These are phyloP conservation scores for Digitaria exilis DNA, from an alignment of 202 grass and related monocot species.

Conservation along the genomic window DNA sequence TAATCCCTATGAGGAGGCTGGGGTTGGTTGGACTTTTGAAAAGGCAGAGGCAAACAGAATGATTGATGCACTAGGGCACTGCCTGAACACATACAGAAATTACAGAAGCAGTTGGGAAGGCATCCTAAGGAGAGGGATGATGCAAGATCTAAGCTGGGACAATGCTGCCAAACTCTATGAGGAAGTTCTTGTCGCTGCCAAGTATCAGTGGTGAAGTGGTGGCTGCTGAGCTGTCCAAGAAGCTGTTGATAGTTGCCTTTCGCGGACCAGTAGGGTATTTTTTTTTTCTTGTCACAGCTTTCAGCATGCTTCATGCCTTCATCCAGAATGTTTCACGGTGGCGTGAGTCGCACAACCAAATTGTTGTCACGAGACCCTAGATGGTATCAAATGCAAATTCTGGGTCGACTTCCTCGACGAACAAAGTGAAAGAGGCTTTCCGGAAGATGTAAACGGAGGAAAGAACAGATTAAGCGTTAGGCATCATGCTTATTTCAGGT, in stretches of 20 bases:
- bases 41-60: constrained; percentile 73
- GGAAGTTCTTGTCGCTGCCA: constrained; percentile 74
- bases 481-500: constrained; percentile 18
- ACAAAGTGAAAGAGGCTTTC: neutral
- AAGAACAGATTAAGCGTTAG: neutral
- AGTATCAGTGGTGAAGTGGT: constrained; percentile 92
- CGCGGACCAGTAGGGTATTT: neutral
- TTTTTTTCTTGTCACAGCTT: neutral
- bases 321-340: neutral
- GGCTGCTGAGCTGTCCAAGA: constrained; percentile 28
- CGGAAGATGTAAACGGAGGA: neutral
- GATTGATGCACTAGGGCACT: constrained; percentile 78
- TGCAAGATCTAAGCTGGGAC: constrained; percentile 91
- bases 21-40: constrained; percentile 80
- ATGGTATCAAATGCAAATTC: neutral
- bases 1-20: constrained; percentile 68
- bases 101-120: constrained; percentile 83
- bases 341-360: neutral
- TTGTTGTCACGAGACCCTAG: neutral
- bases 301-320: neutral
- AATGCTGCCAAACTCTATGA: constrained; percentile 79
- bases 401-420: neutral
- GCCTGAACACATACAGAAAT: constrained; percentile 77
- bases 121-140: constrained; percentile 74
- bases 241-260: neutral